phyloP scores from a whole-genome alignment of 2,329 filamentous ascomycete species.

The Verticillium alfalfae region DNA sequence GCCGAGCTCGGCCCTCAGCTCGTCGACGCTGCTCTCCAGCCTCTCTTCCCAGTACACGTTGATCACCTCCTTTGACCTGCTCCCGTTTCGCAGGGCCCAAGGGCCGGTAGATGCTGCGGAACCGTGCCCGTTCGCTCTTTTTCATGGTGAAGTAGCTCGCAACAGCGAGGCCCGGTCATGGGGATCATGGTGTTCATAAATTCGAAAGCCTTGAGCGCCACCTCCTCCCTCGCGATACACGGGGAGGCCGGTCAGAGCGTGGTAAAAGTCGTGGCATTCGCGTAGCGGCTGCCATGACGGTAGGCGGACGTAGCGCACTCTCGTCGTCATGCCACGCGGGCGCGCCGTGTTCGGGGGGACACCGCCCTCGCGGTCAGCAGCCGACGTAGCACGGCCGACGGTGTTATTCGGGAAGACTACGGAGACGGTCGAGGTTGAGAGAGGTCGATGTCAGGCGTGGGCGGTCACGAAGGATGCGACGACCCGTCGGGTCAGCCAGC shows the following conservation, averaged over 20 bases:
- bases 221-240: constrained; percentile 91
- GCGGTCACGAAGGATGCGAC: constrained; percentile 83
- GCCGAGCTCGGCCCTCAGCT: constrained; percentile 66
- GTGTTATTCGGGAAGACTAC: constrained; percentile 64
- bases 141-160: constrained; percentile 85
- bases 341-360: too few species aligned
- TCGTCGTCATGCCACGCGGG: too few species aligned
- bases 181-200: constrained; percentile 91
- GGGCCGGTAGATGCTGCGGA: constrained; percentile 73
- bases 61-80: constrained; percentile 72
- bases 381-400: constrained; percentile 78
- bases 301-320: constrained; percentile 99
- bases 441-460: constrained; percentile 81
- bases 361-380: constrained; percentile 96
- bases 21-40: constrained; percentile 75
- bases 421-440: constrained; percentile 61
- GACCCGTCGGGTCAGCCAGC: constrained; percentile 77
- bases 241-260: constrained; percentile 86
- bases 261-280: constrained; percentile 97
- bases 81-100: constrained; percentile 84
- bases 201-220: constrained; percentile 97
- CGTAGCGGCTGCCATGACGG: constrained; percentile 96
- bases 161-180: constrained; percentile 88
- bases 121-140: constrained; percentile 68
- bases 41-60: constrained; percentile 99